Base-by-base conservation (phyloP, 305 asterid genomes). In the Fraxinus sp. region DNA sequence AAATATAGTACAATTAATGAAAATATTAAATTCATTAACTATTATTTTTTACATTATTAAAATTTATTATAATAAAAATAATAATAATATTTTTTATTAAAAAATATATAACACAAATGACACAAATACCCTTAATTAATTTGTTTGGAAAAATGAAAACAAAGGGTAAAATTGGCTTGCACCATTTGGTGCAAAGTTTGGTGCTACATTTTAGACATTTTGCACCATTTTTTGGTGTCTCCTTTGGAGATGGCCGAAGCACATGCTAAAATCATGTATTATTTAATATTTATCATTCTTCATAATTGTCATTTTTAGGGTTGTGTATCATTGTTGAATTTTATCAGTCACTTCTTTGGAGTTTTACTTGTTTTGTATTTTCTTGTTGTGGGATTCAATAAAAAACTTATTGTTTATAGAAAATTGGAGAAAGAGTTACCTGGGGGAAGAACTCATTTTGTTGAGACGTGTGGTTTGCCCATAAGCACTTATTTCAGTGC, bases 401-500 rank as follows among this genome's bases (percentile, higher is more conserved):
- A 26, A 20, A 49, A 78, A 13, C 59, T 26, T 26, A 26, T 26
- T 26, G 28, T 1, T 49, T 39, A 49, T 39, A 96, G 98, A 76
- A 96, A 90, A 87, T 70, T 96, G 89, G 99, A 96, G 90, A 85
- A 92, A 28, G 95, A 96, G 82, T 85, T 96, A 55, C 81, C 96
- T 0, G 97, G 97, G 4, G 99, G 99, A 8, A 88, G 95, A 87
- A 91, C 95, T 22, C 97, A 96, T 88, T 96, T 96, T 82, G 91
- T 86, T 6, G 94, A 91, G 83, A 80, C 91, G 24, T 92, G 97
- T 85, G 99, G 99, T 52, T 79, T 96, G 90, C 99, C 99, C 0
- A 92, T 96, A 81, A 96, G 99, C 91, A 96, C 98, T 79, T 96
- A 96, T 75, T 96, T 96, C 91, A 96, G 99, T 83, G 97, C 98